Evolutionary conservation across 1,139 yeast species (phyloP), one percentile per base, ranked within the genome.

Genomic region (Suhomyces choctaworum): DNA sequence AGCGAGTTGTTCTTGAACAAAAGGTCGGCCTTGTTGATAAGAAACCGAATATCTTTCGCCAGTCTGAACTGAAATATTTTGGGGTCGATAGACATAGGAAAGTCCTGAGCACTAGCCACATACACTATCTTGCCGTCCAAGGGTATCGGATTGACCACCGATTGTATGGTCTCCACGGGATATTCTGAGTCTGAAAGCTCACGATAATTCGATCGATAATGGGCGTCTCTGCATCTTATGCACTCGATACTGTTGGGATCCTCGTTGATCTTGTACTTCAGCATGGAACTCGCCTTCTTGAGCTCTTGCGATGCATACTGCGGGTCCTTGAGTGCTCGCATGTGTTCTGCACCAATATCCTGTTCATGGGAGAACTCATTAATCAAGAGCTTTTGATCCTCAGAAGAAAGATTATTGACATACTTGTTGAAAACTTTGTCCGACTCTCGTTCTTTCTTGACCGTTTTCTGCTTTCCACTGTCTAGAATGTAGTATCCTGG

Each of bases 71-170:
- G 52, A 25, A 68, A 60, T 15, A 78, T 60, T 5, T 52, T 52
- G n/a, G 52, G 60, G 40, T 67, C 70, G 12, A 78, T 57, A 6
- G 79, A 73, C 34, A 81, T 61, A 2, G 96, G 96, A 51, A 85
- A 85, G 46, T 86, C 95, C 17, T 70, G 58, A 0, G 82, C 80
- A 31, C 81, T 80, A 10, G 81, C 66, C 1, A 85, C 76, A 50
- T 82, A 80, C 2, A 82, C 71, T 2, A 85, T 50, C 22, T 19
- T 71, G 1, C 80, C 76, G 20, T 61, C 50, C 2, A 50, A 52
- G 3, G 88, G 86, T 2, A 82, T 64, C 5, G 41, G 40, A 3
- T 47, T 41, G 4, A 58, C 48, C 45, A 78, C 40, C 3, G 78
- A 60, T 4, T 60, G 54, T 6, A 67, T 52, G 0, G 70, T 48